Conservation (phyloP, 495 filamentous ascomycete genomes). For the Aspergillus carlsbadensis region DNA sequence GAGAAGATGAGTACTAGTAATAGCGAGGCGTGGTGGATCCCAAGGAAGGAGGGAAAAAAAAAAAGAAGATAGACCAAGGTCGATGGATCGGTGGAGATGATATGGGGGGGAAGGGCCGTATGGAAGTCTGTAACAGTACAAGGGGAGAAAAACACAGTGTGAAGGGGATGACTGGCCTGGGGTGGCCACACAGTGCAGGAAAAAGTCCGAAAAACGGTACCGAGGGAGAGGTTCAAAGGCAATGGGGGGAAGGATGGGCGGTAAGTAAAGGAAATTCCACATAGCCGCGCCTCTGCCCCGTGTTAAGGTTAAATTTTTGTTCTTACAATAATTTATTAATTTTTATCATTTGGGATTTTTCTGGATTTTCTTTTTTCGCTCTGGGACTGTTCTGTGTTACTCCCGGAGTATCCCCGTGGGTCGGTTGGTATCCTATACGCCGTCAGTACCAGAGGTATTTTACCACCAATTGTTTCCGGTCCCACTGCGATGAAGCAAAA, state of each 20-base stretch:
- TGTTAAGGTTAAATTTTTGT: conserved; percentile 12
- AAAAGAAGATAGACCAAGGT: conserved; percentile 24
- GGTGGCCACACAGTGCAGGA: conserved; percentile 19
- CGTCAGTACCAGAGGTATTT: conserved; percentile 22
- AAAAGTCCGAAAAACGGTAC: conserved; percentile 25
- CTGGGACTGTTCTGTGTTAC: conserved; percentile 21
- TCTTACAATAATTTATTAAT: conserved; percentile 14
- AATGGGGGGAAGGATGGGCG: conserved; percentile 16
- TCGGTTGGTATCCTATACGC: conserved; percentile 26
- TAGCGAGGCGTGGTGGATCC: conserved; percentile 22
- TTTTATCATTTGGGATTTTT: conserved; percentile 11
- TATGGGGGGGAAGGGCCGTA: conserved; percentile 20
- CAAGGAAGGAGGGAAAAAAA: conserved; percentile 18
- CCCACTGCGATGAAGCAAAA: conserved; percentile 20
- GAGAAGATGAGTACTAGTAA: conserved; percentile 23
- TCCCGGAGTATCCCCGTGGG: conserved; percentile 34
- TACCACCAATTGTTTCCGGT: conserved; percentile 32
- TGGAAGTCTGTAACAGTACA: conserved; percentile 31
- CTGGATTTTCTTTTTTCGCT: conserved; percentile 14
- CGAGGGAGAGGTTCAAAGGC: conserved; percentile 26
- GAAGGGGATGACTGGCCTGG: conserved; percentile 11
- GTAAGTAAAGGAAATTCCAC: conserved; percentile 22
- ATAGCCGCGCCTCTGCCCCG: conserved; percentile 21
- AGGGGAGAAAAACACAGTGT: conserved; percentile 22
- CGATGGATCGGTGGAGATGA: conserved; percentile 26